Percentiles rank a stretch among this genome's conserved stretches.
phyloP scores from a whole-genome alignment of 352 stramenopile species.

The Pythium brachiatum region DNA sequence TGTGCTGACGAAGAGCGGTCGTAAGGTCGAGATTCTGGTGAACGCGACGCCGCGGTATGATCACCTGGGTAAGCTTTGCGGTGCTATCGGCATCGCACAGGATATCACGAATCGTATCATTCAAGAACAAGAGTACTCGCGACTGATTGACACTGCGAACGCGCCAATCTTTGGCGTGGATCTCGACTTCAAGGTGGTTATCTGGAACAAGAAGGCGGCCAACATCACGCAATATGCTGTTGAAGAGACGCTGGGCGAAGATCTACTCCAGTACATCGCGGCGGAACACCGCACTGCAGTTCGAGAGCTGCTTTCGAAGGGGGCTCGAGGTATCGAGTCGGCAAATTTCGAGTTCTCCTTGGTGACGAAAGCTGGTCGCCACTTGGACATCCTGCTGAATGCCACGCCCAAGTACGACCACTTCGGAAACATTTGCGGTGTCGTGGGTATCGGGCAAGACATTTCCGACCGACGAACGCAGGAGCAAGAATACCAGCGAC shows the following conservation, averaged over 20 bases:
- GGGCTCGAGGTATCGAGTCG: background rate
- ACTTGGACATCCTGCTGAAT: background rate
- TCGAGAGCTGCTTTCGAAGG: background rate
- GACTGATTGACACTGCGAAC: conserved; percentile 67
- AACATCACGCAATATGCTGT: background rate
- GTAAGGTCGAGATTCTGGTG: conserved; percentile 35
- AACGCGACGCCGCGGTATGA: conserved; percentile 32
- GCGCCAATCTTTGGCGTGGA: conserved; percentile 7
- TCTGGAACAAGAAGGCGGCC: background rate
- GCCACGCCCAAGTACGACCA: background rate
- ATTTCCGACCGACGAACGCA: background rate
- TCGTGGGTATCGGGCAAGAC: background rate
- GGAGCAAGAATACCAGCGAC: background rate
- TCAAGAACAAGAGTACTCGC: conserved; percentile 63
- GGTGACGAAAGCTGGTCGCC: background rate
- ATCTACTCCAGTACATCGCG: background rate
- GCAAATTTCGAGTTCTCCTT: background rate
- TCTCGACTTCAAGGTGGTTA: background rate
- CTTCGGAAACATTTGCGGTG: background rate
- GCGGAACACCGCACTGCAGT: background rate
- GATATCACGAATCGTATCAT: conserved; percentile 63
- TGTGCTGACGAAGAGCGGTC: conserved; percentile 55
- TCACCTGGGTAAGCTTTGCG: conserved; percentile 37
- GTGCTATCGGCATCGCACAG: conserved; percentile 54
- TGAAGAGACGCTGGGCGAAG: background rate